Evolutionary conservation across 768 basidiomycete species (phyloP), one percentile per base, ranked within the genome.

Genomic region (Naematelia aurantialba): DNA sequence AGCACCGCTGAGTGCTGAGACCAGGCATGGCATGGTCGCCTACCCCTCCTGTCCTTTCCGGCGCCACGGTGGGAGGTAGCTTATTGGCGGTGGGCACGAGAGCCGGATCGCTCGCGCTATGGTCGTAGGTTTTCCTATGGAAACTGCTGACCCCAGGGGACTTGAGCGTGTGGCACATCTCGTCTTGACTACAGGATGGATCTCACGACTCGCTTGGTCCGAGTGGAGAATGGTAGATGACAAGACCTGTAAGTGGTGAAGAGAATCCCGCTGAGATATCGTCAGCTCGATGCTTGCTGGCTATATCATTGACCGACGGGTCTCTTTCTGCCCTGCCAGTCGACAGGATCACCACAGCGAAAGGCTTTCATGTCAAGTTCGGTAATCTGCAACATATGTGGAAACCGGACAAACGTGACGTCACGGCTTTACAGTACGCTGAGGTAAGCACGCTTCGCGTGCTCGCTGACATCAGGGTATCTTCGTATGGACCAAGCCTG

Each of bases 401-500:
- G 46, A 22, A 27, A 21, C 52, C 55, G 5, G 69, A 70, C 45
- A 52, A 52, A 47, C 54, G 72, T 12, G 42, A 13, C 4, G 61
- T 73, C 19, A 63, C 56, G 2, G 56, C 63, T 3, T 26, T 67
- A 19, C 44, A 22, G 19, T 73, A 69, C 69, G 26, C 68, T 21
- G 49, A 64, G 3, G 69, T 69, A 45, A 59, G 68, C 12, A 4
- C 14, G 10, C n/a, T 17, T 50, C 19, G 52, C 11, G 12, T 22
- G 4, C 14, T 34, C 19, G 29, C 50, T 5, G 39, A 34, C 11
- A 12, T 14, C 45, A 61, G 62, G 65, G 55, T 26, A 25, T 67
- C 0, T 42, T 73, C 24, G 57, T 70, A 14, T 67, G 69, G 65
- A 65, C 69, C 1, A 70, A 69, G 31, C 49, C 67, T 22, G 67